Evolutionary conservation across 164 flowering plant genomes (phyloP).

Genomic region (Nymphaea colorata): DNA sequence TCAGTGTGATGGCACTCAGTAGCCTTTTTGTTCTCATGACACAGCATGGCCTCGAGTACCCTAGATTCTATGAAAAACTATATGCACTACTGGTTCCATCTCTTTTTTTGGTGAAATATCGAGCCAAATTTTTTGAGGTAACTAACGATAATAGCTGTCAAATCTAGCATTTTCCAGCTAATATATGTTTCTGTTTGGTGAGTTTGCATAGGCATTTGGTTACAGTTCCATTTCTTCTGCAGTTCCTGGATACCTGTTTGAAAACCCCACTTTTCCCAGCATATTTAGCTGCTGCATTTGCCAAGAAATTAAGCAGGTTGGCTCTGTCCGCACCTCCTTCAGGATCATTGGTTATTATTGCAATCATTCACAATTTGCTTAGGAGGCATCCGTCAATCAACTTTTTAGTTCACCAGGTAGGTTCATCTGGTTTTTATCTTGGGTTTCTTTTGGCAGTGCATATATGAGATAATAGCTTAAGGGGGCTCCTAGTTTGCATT

Average conservation of each 20-base stretch:
- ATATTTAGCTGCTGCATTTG: slow-evolving; percentile 89
- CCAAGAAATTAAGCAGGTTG: slow-evolving; percentile 84
- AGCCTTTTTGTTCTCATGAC: slow-evolving; percentile 87
- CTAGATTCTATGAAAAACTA: slow-evolving; percentile 86
- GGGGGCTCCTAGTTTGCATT: background rate
- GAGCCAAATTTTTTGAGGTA: slow-evolving; percentile 87
- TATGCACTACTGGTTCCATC: slow-evolving; percentile 75
- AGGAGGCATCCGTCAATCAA: slow-evolving; percentile 91
- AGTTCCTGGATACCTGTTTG: slow-evolving; percentile 91
- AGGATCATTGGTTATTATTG: slow-evolving; percentile 66
- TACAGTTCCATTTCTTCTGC: slow-evolving; percentile 10
- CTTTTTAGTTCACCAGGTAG: slow-evolving; percentile 80
- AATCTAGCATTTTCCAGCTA: background rate
- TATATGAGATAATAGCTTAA: too few species aligned
- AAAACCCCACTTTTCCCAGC: slow-evolving; percentile 95
- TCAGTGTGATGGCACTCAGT: slow-evolving; percentile 97
- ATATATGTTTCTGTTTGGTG: background rate
- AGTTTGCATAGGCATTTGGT: too few species aligned
- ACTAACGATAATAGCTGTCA: background rate
- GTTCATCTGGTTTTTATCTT: background rate
- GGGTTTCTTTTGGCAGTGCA: background rate
- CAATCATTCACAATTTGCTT: slow-evolving; percentile 77
- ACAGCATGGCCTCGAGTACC: slow-evolving; percentile 84
- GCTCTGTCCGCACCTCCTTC: slow-evolving; percentile 75
- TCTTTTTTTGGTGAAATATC: slow-evolving; percentile 77